phyloP scores from a whole-genome alignment of 1,139 yeast genomes.

The Kurtzmaniella quercitrusa region DNA sequence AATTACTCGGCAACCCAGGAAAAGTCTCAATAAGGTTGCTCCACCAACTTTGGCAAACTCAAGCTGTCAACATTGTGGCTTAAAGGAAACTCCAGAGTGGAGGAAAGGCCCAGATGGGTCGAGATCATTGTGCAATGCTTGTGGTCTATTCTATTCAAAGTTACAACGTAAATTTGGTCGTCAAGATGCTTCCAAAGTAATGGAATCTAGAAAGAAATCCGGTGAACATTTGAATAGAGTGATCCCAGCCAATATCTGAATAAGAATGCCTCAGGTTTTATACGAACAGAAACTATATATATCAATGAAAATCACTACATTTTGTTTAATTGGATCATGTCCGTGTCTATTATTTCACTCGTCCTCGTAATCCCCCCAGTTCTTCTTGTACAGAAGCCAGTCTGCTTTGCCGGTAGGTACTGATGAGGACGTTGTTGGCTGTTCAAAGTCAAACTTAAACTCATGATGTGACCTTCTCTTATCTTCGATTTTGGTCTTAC shows the following conservation, averaged over 20 bases:
- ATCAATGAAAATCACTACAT: not conserved
- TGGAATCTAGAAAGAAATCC: constrained; percentile 9
- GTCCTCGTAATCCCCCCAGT: constrained; percentile 34
- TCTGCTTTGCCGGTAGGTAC: constrained; percentile 40
- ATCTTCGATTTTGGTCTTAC: constrained; percentile 14
- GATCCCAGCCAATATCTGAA: constrained; percentile 9
- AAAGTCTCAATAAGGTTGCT: not conserved
- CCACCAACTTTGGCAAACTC: not conserved
- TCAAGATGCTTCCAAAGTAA: constrained; percentile 11
- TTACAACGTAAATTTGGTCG: constrained; percentile 19
- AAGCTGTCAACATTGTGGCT: constrained; percentile 15
- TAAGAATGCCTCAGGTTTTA: not conserved
- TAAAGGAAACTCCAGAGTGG: constrained; percentile 26
- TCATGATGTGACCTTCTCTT: constrained; percentile 21
- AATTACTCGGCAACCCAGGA: not conserved
- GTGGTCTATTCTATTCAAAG: constrained; percentile 26
- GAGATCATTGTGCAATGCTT: constrained; percentile 24
- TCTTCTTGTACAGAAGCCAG: constrained; percentile 36
- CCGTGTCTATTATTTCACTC: constrained; percentile 4
- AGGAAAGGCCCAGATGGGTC: constrained; percentile 25
- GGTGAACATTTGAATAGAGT: constrained; percentile 10
- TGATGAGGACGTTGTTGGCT: constrained; percentile 29
- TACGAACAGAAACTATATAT: not conserved
- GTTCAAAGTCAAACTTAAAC: constrained; percentile 20
- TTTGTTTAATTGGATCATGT: not conserved